Conservation (phyloP, 768 basidiomycete species). For the Rhodotorula kratochvilovae region DNA sequence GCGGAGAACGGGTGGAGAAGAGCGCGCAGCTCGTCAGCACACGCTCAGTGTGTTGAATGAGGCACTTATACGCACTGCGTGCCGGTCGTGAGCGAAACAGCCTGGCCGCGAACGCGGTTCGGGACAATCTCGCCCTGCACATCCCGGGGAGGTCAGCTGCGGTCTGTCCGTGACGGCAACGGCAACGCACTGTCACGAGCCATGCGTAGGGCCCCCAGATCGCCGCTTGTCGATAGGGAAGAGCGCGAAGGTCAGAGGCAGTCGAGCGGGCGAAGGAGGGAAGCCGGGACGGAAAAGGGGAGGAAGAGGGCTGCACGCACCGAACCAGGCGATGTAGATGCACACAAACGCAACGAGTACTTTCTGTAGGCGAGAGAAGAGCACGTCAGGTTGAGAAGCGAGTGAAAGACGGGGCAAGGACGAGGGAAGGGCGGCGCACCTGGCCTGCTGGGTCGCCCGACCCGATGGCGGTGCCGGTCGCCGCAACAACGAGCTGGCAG, state of each 20-base stretch:
- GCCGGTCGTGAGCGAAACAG: conserved; percentile 66
- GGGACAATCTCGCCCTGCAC: not conserved
- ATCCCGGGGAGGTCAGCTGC: too few species aligned
- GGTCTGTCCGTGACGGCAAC: too few species aligned
- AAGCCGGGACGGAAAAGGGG: too few species aligned
- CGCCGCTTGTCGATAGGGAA: conserved; percentile 40
- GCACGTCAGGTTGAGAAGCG: too few species aligned
- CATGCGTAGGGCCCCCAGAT: conserved; percentile 55
- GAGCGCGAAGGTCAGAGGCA: too few species aligned
- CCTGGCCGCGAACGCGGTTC: conserved; percentile 59
- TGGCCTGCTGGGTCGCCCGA: conserved; percentile 52
- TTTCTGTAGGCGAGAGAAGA: too few species aligned
- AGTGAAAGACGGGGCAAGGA: too few species aligned
- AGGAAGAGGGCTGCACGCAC: conserved; percentile 39
- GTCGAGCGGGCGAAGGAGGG: too few species aligned
- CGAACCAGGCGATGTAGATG: conserved; percentile 50
- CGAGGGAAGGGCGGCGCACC: too few species aligned
- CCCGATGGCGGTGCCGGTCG: conserved; percentile 54
- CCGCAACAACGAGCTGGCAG: conserved; percentile 75
- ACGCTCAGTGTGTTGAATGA: too few species aligned
- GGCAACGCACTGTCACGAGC: conserved; percentile 52
- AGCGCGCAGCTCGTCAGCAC: too few species aligned
- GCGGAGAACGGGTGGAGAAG: conserved; percentile 55
- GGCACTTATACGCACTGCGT: conserved; percentile 58
- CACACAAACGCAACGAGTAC: conserved; percentile 34